phyloP scores from a whole-genome alignment of 768 basidiomycete species.

The Lepiota brunneoincarnata region DNA sequence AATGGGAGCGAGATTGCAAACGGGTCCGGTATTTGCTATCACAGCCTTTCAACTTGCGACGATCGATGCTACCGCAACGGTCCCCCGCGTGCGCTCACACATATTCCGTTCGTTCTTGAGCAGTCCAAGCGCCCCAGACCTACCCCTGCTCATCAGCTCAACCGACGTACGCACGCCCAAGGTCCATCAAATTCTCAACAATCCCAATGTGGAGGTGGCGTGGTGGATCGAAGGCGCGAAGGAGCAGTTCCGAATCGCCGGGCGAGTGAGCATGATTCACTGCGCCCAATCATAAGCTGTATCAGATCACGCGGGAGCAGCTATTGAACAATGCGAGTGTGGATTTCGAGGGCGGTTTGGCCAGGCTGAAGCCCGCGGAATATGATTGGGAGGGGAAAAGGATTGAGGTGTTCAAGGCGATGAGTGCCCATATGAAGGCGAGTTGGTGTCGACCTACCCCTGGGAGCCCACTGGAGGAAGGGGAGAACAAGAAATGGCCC shows the following conservation, averaged over 20 bases:
- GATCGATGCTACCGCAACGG: constrained; percentile 35
- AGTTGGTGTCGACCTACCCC: constrained; percentile 70
- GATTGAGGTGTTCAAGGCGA: constrained; percentile 50
- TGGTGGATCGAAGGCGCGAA: constrained; percentile 72
- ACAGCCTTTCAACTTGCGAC: constrained; percentile 65
- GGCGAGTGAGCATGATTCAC: constrained; percentile 56
- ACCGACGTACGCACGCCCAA: constrained; percentile 78
- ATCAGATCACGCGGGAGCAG: constrained; percentile 29
- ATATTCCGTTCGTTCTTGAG: constrained; percentile 58
- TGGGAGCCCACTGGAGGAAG: constrained; percentile 49
- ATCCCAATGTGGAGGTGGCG: constrained; percentile 53
- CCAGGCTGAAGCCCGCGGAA: constrained; percentile 33
- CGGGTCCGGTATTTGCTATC: constrained; percentile 47
- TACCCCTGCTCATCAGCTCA: constrained; percentile 62
- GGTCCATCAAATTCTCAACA: constrained; percentile 49
- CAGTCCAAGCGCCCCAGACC: constrained; percentile 28
- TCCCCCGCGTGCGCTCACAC: constrained; percentile 64
- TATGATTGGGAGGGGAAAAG: constrained; percentile 72
- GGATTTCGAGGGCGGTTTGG: constrained; percentile 20
- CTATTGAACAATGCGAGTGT: constrained; percentile 17
- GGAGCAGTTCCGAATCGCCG: constrained; percentile 75
- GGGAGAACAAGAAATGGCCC: constrained; percentile 65
- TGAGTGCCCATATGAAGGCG: constrained; percentile 66
- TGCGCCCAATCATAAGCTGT: constrained; percentile 34
- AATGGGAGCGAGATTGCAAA: constrained; percentile 21